Conservation (phyloP, 495 filamentous ascomycete genomes). For the Extremus antarcticus region DNA sequence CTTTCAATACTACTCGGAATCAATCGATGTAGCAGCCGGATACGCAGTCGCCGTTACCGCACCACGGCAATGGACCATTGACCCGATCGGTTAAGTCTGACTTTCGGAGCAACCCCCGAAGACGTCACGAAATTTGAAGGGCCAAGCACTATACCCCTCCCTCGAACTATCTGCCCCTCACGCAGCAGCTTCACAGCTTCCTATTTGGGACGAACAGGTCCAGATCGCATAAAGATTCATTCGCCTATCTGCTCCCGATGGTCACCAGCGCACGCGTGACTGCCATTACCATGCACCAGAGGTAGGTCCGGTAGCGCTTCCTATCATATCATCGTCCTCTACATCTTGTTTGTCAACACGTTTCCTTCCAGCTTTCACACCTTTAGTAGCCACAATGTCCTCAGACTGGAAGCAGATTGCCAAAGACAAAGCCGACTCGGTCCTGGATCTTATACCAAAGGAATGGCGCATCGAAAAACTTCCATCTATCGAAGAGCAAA, state of each 20-base stretch:
- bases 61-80: too few species aligned
- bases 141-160: not conserved
- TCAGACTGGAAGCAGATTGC: conserved; percentile 37
- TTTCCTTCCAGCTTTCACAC: not conserved
- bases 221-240: too few species aligned
- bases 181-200: not conserved
- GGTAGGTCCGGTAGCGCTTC: too few species aligned
- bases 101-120: too few species aligned
- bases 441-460: conserved; percentile 43
- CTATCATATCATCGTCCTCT: too few species aligned
- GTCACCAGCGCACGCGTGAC: too few species aligned
- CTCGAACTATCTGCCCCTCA: not conserved
- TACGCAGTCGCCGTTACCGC: too few species aligned
- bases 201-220: too few species aligned
- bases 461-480: conserved; percentile 45
- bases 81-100: too few species aligned
- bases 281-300: not conserved
- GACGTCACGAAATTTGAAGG: not conserved
- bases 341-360: too few species aligned
- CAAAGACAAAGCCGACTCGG: conserved; percentile 42
- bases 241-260: not conserved
- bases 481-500: conserved; percentile 40
- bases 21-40: too few species aligned
- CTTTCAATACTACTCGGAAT: too few species aligned
- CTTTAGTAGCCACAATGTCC: conserved; percentile 4